These are phyloP conservation scores for Cinnamomum micranthum DNA, from an alignment of 164 flowering plant species.

Conservation along the genomic window DNA sequence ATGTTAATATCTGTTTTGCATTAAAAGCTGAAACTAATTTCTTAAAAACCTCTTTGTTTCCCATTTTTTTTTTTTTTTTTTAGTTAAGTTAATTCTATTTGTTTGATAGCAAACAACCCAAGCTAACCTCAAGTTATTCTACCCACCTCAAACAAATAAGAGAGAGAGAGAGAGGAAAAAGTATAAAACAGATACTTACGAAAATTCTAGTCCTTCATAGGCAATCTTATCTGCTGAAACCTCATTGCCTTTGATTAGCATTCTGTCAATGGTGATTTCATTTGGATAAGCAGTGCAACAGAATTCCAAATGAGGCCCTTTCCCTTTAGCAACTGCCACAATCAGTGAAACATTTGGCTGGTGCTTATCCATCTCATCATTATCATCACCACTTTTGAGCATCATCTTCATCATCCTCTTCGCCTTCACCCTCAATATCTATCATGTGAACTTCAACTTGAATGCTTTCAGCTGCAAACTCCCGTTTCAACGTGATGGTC, in stretches of 20 bases:
- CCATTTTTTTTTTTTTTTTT: no score
- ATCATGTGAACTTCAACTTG: constrained; percentile 23
- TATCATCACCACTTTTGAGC: constrained; percentile 12
- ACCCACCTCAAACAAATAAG: constrained; percentile 1
- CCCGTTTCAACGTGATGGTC: constrained; percentile 22
- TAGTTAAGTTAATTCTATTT: no score
- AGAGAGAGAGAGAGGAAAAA: background rate
- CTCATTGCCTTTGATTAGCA: constrained; percentile 14
- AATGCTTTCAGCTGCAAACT: constrained; percentile 20
- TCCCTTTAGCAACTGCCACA: constrained; percentile 21
- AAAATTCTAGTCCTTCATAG: constrained; percentile 27
- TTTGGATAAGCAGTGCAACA: constrained; percentile 15
- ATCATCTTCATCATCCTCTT: constrained; percentile 7
- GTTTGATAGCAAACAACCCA: background rate
- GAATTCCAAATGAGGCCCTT: constrained; percentile 23
- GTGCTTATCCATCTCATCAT: constrained; percentile 7
- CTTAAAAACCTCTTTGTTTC: no score
- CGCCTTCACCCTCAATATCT: constrained; percentile 13
- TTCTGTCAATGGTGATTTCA: constrained; percentile 17
- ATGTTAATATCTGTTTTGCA: no score
- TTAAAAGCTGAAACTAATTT: no score
- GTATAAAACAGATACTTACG: constrained; percentile 15
- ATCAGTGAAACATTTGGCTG: constrained; percentile 15
- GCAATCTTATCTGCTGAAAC: constrained; percentile 13
- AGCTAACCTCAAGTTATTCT: background rate